Evolutionary conservation across 2,329 filamentous ascomycete genomes (phyloP).

Genomic region (Cercospora berteroae): DNA sequence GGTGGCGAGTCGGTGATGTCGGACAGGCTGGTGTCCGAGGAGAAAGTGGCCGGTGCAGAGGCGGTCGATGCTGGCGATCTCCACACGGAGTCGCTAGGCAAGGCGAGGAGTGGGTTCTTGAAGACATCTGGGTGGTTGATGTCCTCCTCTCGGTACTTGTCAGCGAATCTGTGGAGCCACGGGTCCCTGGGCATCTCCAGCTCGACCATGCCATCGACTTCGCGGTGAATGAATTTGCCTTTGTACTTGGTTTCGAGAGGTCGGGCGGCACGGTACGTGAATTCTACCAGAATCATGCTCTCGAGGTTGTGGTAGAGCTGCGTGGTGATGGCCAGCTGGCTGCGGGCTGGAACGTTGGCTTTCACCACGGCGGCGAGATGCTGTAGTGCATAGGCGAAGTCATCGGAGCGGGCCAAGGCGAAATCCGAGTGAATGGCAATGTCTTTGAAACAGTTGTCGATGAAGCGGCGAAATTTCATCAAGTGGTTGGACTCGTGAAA

Average conservation of each 20-base stretch:
- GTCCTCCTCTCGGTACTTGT: neutral
- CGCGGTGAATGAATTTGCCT: neutral
- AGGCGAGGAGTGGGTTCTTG: neutral
- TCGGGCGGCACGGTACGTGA: neutral
- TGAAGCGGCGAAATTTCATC: neutral
- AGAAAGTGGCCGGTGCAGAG: neutral
- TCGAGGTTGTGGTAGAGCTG: neutral
- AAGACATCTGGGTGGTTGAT: neutral
- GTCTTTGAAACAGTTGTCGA: neutral
- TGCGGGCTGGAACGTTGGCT: neutral
- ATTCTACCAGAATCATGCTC: neutral
- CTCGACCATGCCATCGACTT: slow-evolving; percentile 3
- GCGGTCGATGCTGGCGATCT: neutral
- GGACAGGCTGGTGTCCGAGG: neutral
- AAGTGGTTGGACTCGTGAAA: neutral
- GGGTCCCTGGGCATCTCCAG: neutral
- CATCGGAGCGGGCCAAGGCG: neutral
- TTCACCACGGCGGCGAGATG: neutral
- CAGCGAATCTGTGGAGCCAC: neutral
- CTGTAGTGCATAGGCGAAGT: neutral
- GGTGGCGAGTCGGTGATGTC: neutral
- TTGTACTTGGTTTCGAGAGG: neutral
- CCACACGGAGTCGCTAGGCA: neutral
- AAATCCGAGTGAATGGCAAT: neutral
- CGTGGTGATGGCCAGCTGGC: neutral